Base-by-base conservation (phyloP, 768 basidiomycete genomes). In the Leucocoprinus sp. region DNA sequence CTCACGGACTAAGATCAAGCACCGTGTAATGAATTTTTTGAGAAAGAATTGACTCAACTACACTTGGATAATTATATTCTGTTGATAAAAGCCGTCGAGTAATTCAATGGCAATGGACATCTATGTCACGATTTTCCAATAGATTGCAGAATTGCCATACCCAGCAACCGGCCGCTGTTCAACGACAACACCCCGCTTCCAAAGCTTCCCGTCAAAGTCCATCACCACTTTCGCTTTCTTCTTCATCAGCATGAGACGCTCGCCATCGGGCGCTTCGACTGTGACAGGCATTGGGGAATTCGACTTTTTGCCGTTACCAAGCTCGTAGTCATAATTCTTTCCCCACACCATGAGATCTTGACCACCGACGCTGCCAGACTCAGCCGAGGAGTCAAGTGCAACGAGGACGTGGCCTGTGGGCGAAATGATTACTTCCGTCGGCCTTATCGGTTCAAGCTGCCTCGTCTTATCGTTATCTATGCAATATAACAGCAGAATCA, bases 311-410 rank as follows among this genome's bases (percentile, higher is more conserved):
- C 85, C 84, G 54, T 78, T 85, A 8, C 87, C 87, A 3, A 89
- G 70, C 59, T 90, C 85, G 49, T 74, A 82, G 26, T 82, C 75
- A 37, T 78, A 72, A 54, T 87, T 88, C 47, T 71, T 70, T 2
- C 88, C 88, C 84, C 84, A 90, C 0, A 68, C 73, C 35, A 82
- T 60, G 28, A 90, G 63, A 60, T 90, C 88, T 41, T 76, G 72
- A 2, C 82, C 80, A 11, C 70, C 73, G 31, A 74, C 73, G 8
- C 68, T 66, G 3, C 67, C 73, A 3, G 74, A 60, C 14, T 55
- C 71, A 12, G 67, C 66, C 4, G 62, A 55, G 6, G 86, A 85
- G 50, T 89, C 78, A 36, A 95, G 65, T 7, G 84, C 76, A 35
- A 83, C 69, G 21, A 91, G 67, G 40, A 86, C 75, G 60, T 93